These are phyloP conservation scores for Epichloe amarillans DNA, from an alignment of 2,329 filamentous ascomycete species.

Conservation along the genomic window DNA sequence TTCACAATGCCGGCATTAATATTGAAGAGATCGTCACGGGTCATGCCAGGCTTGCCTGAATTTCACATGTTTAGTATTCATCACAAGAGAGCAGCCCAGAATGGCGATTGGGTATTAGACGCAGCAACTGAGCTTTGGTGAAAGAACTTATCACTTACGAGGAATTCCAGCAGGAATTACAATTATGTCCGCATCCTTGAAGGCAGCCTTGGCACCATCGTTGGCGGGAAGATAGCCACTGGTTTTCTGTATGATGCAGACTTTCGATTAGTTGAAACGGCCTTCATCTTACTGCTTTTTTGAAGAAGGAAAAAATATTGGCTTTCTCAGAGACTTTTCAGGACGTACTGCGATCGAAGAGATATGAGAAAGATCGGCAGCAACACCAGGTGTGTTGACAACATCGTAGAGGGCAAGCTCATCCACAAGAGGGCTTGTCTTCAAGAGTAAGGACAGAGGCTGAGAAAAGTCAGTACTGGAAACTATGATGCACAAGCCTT, in stretches of 20 bases:
- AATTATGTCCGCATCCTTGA: slow-evolving; percentile 89
- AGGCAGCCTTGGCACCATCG: slow-evolving; percentile 71
- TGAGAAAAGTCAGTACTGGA: slow-evolving; percentile 25
- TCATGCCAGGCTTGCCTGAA: slow-evolving; percentile 96
- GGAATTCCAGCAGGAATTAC: slow-evolving; percentile 97
- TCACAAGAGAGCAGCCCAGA: not conserved
- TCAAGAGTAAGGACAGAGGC: slow-evolving; percentile 93
- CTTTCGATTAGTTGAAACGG: slow-evolving; percentile 1
- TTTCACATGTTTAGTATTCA: not conserved
- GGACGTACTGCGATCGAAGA: slow-evolving; percentile 63
- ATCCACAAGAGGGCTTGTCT: slow-evolving; percentile 75
- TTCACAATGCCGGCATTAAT: slow-evolving; percentile 98
- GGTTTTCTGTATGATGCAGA: slow-evolving; percentile 49
- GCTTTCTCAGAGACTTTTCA: slow-evolving; percentile 3
- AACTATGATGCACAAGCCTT: not conserved
- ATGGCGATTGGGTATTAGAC: not conserved
- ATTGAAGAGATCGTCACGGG: slow-evolving; percentile 98
- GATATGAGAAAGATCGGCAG: slow-evolving; percentile 94
- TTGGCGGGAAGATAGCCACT: slow-evolving; percentile 79
- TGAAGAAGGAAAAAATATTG: not conserved
- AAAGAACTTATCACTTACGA: slow-evolving; percentile 44
- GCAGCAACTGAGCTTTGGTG: not conserved
- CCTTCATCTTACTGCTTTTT: not conserved
- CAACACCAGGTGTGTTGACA: slow-evolving; percentile 94
- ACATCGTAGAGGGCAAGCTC: slow-evolving; percentile 98